Evolutionary conservation across 2,329 filamentous ascomycete species (phyloP), one percentile per base, ranked within the genome.

Genomic region (Fusarium virguliforme): DNA sequence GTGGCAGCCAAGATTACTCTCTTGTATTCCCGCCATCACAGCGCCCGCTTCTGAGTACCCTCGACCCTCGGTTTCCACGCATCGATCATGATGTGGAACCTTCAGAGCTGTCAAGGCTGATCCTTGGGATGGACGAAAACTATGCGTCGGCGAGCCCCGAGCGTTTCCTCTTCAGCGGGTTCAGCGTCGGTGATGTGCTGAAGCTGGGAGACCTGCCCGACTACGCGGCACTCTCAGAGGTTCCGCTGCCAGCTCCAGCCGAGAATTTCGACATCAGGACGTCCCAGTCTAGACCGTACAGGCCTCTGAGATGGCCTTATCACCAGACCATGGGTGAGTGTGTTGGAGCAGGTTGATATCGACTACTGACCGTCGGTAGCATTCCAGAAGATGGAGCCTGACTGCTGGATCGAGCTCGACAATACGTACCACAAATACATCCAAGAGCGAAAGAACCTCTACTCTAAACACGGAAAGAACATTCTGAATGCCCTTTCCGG

Each of bases 401-500:
- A 97, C 78, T 97, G 91, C 89, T 97, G 94, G 94, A 84, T 97
- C 26, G 94, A 97, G 80, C 85, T 97, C 1, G 93, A 96, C 72
- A 90, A 85, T 55, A 92, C 88, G 4, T 97, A 97, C 78, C 82
- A 81, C 53, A 74, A 85, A 1, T 88, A 91, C 34, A 90, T 97
- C 72, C 85, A 85, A 4, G 89, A 94, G 77, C 91, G 94, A 24
- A 87, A 89, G 75, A 83, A 82, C 0, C 84, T 97, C 0, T 91
- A 90, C 75, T 82, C 81, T 12, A 81, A 90, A 64, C 84, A 95
- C 71, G 89, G 91, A 3, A 83, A 85, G 13, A 81, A 83, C 4
- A 89, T 97, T 4, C 85, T 96, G 4, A 86, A 91, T 61, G 85
- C 85, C 46, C 84, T 94, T 1, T 92, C 93, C 0, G 93, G 93